Evolutionary conservation across 495 filamentous ascomycete genomes (phyloP).

Genomic region (Daldinia decipiens): DNA sequence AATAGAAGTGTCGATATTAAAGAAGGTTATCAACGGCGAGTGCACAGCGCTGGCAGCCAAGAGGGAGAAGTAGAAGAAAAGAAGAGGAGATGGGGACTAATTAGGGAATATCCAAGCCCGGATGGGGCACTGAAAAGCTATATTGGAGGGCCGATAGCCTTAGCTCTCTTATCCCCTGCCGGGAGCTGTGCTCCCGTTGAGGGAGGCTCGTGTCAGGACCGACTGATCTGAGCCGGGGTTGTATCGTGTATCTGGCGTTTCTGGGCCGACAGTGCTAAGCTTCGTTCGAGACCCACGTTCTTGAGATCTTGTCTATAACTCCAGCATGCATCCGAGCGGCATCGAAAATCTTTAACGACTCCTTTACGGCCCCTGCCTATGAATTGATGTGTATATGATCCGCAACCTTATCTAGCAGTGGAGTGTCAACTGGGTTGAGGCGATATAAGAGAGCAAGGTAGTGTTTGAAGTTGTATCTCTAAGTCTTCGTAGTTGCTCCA

Average conservation of each 20-base stretch:
- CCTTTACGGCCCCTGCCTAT: constrained; percentile 25
- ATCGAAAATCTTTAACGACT: constrained; percentile 47
- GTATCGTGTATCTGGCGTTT: constrained; percentile 51
- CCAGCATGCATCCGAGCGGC: constrained; percentile 59
- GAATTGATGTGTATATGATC: constrained; percentile 13
- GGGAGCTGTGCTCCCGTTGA: constrained; percentile 47
- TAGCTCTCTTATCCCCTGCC: constrained; percentile 34
- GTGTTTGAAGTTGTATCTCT: constrained; percentile 36
- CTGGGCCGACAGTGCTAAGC: constrained; percentile 49
- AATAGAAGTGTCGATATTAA: constrained; percentile 56
- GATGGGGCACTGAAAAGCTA: constrained; percentile 51
- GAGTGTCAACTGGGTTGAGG: constrained; percentile 21
- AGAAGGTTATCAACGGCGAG: constrained; percentile 59
- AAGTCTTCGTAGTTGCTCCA: constrained; percentile 19
- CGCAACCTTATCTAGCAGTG: constrained; percentile 25
- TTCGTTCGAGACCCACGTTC: constrained; percentile 58
- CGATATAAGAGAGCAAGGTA: constrained; percentile 40
- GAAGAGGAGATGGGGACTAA: constrained; percentile 45
- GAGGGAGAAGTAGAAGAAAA: constrained; percentile 45
- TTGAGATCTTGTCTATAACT: constrained; percentile 59
- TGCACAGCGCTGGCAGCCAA: constrained; percentile 56
- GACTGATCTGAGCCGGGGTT: constrained; percentile 45
- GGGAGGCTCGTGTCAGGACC: constrained; percentile 55
- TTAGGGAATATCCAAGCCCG: constrained; percentile 43
- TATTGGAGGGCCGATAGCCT: constrained; percentile 50